phyloP scores from a whole-genome alignment of 148 eudicot species.

The Drosera capensis region DNA sequence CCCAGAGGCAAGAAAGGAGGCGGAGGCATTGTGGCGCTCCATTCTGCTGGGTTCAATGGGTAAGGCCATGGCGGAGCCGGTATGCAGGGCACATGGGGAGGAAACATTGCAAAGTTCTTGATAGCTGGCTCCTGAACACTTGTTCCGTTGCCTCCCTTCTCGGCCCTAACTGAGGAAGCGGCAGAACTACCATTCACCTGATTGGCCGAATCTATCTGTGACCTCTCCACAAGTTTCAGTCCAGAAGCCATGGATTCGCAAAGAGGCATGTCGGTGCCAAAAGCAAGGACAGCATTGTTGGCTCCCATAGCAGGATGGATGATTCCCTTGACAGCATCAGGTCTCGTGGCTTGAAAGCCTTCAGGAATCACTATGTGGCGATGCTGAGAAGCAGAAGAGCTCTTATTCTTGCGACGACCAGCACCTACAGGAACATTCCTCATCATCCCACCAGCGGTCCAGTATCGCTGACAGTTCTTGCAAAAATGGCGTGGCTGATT shows the following conservation, averaged over 20 bases:
- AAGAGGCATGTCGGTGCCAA: constrained; percentile 17
- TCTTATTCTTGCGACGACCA: constrained; percentile 55
- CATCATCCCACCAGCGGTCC: constrained; percentile 85
- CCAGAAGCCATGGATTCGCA: constrained; percentile 18
- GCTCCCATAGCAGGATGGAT: constrained; percentile 10
- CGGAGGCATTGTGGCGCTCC: constrained; percentile 4
- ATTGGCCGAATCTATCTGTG: constrained; percentile 7
- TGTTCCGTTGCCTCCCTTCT: constrained; percentile 11
- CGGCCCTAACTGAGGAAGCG: constrained; percentile 9
- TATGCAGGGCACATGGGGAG: constrained; percentile 20
- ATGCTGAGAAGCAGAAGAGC: constrained; percentile 15
- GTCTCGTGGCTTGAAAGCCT: constrained; percentile 12
- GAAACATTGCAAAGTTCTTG: constrained; percentile 10
- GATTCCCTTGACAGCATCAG: constrained; percentile 13
- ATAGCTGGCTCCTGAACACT: constrained; percentile 5
- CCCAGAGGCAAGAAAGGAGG: constrained; percentile 13
- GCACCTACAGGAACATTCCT: constrained; percentile 54
- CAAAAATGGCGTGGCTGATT: constrained; percentile 73
- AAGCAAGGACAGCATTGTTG: constrained; percentile 18
- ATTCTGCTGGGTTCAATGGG: constrained; percentile 24
- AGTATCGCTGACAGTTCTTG: constrained; percentile 67
- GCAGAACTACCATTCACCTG: constrained; percentile 3
- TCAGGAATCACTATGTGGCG: constrained; percentile 19
- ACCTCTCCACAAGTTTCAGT: constrained; percentile 8
- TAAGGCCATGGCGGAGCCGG: constrained; percentile 22